Conservation (phyloP, 2,329 filamentous ascomycete genomes). For the Decorospora gaudefroyi region DNA sequence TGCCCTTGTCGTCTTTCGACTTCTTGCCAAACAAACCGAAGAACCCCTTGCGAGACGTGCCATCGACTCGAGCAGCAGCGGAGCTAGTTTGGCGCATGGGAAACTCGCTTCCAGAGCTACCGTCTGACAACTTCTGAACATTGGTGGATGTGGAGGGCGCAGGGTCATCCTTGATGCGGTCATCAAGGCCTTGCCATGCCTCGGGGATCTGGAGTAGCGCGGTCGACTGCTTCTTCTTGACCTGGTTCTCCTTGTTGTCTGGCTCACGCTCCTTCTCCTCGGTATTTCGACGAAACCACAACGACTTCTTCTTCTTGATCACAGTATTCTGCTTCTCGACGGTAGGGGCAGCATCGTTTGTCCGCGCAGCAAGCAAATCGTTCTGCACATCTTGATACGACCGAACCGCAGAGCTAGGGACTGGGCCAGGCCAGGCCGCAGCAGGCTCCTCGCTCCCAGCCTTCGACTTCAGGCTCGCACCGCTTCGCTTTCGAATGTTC, state of each 20-base stretch:
- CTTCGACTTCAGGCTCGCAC: constrained; percentile 37
- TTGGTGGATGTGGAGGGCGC: constrained; percentile 9
- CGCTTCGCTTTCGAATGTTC: constrained; percentile 59
- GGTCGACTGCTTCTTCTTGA: constrained; percentile 36
- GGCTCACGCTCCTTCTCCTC: constrained; percentile 42
- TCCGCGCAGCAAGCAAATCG: constrained; percentile 24
- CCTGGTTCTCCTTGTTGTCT: constrained; percentile 30
- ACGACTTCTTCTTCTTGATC: constrained; percentile 52
- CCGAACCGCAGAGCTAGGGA: constrained; percentile 16
- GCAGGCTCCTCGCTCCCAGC: constrained; percentile 16
- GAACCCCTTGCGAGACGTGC: constrained; percentile 49
- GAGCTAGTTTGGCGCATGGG: constrained; percentile 48
- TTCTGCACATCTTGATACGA: constrained; percentile 30
- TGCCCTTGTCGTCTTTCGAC: constrained; percentile 48
- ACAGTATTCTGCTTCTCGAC: constrained; percentile 32
- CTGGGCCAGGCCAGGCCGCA: constrained; percentile 24
- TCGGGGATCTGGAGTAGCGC: constrained; percentile 40
- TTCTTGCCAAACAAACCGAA: constrained; percentile 60
- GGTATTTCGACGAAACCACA: constrained; percentile 51
- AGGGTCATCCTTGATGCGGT: constrained; percentile 37
- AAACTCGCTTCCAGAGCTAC: constrained; percentile 50
- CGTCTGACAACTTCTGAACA: constrained; percentile 29
- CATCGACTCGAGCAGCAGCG: constrained; percentile 47
- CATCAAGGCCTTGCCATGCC: constrained; percentile 45
- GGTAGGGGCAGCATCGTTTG: constrained; percentile 11